Base-by-base conservation (phyloP, 23 red algal genomes). In the Gracilaria vermiculophylla region DNA sequence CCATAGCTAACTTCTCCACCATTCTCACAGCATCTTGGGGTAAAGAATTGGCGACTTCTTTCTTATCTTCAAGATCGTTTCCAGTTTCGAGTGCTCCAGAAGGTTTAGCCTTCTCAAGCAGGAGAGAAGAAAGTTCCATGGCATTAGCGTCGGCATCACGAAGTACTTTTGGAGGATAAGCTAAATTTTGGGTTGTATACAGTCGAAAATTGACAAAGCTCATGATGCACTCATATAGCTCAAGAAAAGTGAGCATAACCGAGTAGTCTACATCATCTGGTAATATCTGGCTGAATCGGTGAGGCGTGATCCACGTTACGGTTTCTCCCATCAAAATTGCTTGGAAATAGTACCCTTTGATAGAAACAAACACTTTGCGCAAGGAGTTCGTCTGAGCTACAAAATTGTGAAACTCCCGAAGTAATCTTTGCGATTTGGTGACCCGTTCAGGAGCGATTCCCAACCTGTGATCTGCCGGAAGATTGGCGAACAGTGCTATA, bases 341-440 rank as follows among this genome's bases (percentile, higher is more conserved):
- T 64, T 99, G 83, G 81, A 94, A 95, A 42, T 99, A 99, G 39
- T 86, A 90, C 4, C 97, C 97, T 44, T 94, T 92, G 56, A 99
- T 87, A 21, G 79, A 82, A 0, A 87, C 97, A 84, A 99, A 99
- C n/a, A 91, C 82, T 50, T 82, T 81, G 33, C 83, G 62, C 81
- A 99, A 56, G 45, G 79, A 35, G 23, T 82, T 37, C 32, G 89
- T 92, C 33, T 76, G 36, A 14, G 56, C 23, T 33, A 99, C 88
- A 86, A 89, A 99, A 33, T 90, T 58, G 55, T 83, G 82, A 35
- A 94, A 99, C 42, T 99, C 97, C 71, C 71, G 56, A 39, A 86
- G 79, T 13, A 99, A 64, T 9, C 89, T 75, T 47, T 78, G 83
- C 2, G 77, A 95, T 0, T 84, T 95, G 5, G 52, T 13, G 37